Percentiles rank a stretch among this genome's conserved stretches.
phyloP scores from a whole-genome alignment of 257 asterid species.

The Solanum pennellii region DNA sequence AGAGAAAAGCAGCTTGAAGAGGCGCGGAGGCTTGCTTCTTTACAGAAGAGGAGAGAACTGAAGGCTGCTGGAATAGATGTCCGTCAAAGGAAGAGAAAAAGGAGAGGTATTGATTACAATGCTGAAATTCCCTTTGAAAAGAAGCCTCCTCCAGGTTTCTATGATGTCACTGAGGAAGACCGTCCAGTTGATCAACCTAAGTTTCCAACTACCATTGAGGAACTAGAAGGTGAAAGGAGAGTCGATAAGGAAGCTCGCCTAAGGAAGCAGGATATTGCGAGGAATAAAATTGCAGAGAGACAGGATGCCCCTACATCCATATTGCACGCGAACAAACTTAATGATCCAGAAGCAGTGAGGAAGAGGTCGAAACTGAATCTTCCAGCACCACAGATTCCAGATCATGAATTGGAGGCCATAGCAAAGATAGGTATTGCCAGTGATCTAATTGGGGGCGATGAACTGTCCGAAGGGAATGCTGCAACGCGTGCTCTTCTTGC shows the following conservation, averaged over 20 bases:
- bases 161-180: slow-evolving; percentile 76
- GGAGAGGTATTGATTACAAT: slow-evolving; percentile 90
- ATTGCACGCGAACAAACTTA: slow-evolving; percentile 88
- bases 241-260: slow-evolving; percentile 79
- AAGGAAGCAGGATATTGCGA: slow-evolving; percentile 90
- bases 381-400: slow-evolving; percentile 95
- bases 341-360: slow-evolving; percentile 91
- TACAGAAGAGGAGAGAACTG: slow-evolving; percentile 95
- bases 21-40: slow-evolving; percentile 97
- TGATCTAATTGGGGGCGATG: slow-evolving; percentile 78
- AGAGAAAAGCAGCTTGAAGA: slow-evolving; percentile 98
- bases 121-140: slow-evolving; percentile 96
- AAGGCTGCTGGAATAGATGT: slow-evolving; percentile 88
- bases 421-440: slow-evolving; percentile 93
- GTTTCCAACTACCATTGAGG: slow-evolving; percentile 94
- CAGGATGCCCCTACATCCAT: slow-evolving; percentile 96
- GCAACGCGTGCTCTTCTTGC: slow-evolving; percentile 94
- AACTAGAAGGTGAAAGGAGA: slow-evolving; percentile 98
- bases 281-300: slow-evolving; percentile 81
- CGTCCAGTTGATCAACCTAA: slow-evolving; percentile 64
- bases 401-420: slow-evolving; percentile 94
- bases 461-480: slow-evolving; percentile 77
- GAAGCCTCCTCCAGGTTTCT: slow-evolving; percentile 97
- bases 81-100: slow-evolving; percentile 78
- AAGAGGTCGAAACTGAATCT: slow-evolving; percentile 76